phyloP scores from a whole-genome alignment of 148 eudicot species.

The Amaranthus cruentus region DNA sequence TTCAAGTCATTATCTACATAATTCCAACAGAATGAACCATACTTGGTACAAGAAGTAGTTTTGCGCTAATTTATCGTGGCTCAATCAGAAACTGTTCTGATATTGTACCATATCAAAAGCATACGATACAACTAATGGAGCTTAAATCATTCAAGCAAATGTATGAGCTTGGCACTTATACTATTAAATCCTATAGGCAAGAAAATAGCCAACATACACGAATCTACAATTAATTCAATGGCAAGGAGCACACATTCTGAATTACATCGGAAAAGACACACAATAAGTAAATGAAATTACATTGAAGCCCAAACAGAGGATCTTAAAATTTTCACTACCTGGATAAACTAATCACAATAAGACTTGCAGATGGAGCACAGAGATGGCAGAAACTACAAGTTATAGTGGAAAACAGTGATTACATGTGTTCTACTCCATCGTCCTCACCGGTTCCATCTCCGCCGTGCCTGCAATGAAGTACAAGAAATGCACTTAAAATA shows the following conservation, averaged over 20 bases:
- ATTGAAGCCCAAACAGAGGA: background rate
- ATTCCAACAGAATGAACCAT: no score
- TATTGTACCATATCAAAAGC: background rate
- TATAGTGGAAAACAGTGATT: conserved; percentile 10
- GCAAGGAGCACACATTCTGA: background rate
- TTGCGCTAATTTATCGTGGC: no score
- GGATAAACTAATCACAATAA: conserved; percentile 21
- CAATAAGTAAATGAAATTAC: background rate
- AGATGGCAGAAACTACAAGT: conserved; percentile 12
- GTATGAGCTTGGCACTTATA: background rate
- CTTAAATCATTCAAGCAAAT: background rate
- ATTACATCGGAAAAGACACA: conserved; percentile 5
- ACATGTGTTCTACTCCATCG: conserved; percentile 53
- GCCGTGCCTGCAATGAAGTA: conserved; percentile 40
- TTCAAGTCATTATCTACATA: no score
- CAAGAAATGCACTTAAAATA: background rate
- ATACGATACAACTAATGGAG: background rate
- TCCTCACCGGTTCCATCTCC: conserved; percentile 45
- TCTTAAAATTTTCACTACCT: conserved; percentile 12
- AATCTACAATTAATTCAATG: background rate
- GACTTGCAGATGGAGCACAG: conserved; percentile 19
- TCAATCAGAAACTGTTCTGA: no score
- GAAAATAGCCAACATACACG: background rate
- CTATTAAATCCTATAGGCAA: background rate
- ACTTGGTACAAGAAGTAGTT: no score